Percentiles rank a stretch among this genome's conserved stretches.
phyloP scores from a whole-genome alignment of 352 stramenopile species.

The Pythium sp. region DNA sequence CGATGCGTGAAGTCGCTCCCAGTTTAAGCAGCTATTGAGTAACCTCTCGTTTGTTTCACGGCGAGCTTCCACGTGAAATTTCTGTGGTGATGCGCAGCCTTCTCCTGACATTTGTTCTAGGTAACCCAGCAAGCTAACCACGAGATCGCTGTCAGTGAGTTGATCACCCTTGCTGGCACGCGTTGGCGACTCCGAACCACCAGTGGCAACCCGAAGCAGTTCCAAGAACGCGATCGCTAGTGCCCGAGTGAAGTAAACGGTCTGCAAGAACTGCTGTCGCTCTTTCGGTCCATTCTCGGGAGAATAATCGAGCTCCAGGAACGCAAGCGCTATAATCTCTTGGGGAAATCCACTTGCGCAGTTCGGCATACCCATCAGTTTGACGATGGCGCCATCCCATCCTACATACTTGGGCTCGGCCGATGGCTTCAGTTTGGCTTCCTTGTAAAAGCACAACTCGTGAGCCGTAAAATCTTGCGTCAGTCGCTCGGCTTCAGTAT shows the following conservation, averaged over 20 bases:
- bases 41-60: constrained; percentile 48
- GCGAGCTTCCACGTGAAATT: constrained; percentile 34
- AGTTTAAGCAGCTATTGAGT: constrained; percentile 58
- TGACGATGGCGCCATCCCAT: constrained; percentile 35
- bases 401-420: constrained; percentile 19
- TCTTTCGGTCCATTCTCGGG: constrained; percentile 7
- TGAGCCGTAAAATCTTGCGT: constrained; percentile 49
- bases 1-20: constrained; percentile 49
- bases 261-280: constrained; percentile 19
- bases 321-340: constrained; percentile 33
- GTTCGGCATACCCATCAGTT: constrained; percentile 27
- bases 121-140: not conserved
- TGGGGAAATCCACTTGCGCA: constrained; percentile 20
- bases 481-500: constrained; percentile 43
- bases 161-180: not conserved
- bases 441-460: constrained; percentile 13
- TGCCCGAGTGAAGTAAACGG: constrained; percentile 39
- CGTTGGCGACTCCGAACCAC: not conserved
- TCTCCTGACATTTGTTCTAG: not conserved
- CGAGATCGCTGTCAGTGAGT: constrained; percentile 7
- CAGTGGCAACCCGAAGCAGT: constrained; percentile 19
- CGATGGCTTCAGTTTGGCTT: constrained; percentile 8
- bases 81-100: not conserved
- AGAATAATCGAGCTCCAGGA: constrained; percentile 24
- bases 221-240: constrained; percentile 21